phyloP scores from a whole-genome alignment of 805 yeast species.

The Ogataea wickerhamii region DNA sequence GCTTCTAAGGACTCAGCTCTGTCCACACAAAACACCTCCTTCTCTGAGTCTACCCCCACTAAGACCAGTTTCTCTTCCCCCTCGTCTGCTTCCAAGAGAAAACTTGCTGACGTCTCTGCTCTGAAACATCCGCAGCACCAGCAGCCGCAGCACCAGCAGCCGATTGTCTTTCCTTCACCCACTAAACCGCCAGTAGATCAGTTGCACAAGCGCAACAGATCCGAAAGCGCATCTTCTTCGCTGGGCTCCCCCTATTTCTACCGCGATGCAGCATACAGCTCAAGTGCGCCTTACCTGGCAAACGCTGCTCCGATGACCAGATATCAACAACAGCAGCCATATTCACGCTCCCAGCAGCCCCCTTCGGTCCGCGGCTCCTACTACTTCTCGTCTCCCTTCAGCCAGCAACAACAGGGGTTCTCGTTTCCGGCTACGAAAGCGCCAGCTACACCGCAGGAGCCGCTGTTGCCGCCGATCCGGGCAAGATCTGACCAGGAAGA shows the following conservation, averaged over 20 bases:
- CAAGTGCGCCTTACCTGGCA: constrained; percentile 5
- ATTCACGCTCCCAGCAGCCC: constrained; percentile 6
- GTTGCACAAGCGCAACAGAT: constrained; percentile 19
- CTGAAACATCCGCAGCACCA: neutral
- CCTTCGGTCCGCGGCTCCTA: constrained; percentile 10
- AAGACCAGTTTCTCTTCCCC: constrained; percentile 16
- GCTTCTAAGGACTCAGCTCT: constrained; percentile 13
- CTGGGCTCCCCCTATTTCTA: constrained; percentile 23
- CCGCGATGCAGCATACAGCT: constrained; percentile 15
- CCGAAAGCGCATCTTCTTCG: constrained; percentile 14
- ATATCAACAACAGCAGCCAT: constrained; percentile 8
- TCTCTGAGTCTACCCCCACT: constrained; percentile 9
- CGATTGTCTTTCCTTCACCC: constrained; percentile 8
- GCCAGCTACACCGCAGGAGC: constrained; percentile 7
- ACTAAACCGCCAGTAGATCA: constrained; percentile 8
- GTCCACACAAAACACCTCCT: constrained; percentile 3
- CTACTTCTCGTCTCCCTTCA: constrained; percentile 16
- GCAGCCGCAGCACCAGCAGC: constrained; percentile 1
- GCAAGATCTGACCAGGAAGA: constrained; percentile 11
- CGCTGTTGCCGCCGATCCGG: constrained; percentile 14
- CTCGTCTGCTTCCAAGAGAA: constrained; percentile 16
- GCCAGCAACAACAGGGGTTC: constrained; percentile 9
- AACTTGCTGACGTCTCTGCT: constrained; percentile 9
- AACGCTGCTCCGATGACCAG: constrained; percentile 8
- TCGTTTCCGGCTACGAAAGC: constrained; percentile 8